phyloP scores from a whole-genome alignment of 495 filamentous ascomycete genomes.

The Glarea lozoyensis region DNA sequence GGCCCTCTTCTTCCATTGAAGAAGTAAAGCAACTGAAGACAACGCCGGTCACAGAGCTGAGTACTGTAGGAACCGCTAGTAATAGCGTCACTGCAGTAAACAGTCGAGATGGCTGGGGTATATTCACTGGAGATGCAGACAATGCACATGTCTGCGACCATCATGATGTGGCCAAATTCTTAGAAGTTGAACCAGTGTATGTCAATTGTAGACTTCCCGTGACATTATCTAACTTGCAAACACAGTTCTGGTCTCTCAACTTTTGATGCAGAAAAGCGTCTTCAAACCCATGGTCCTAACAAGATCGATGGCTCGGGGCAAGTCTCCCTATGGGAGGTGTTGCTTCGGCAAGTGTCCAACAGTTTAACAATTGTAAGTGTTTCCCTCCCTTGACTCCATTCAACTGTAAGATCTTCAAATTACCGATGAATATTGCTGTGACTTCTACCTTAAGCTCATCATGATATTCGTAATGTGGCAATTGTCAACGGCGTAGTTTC shows the following conservation, averaged over 20 bases:
- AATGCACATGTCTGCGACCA: neutral
- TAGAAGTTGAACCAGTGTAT: constrained; percentile 7
- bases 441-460: too few relatives aligned
- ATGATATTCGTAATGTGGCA: neutral
- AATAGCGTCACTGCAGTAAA: neutral
- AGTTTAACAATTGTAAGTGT: constrained; percentile 28
- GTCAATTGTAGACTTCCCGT: neutral
- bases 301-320: constrained; percentile 40
- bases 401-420: neutral
- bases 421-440: neutral
- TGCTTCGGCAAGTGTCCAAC: constrained; percentile 39
- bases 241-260: constrained; percentile 32
- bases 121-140: constrained; percentile 2
- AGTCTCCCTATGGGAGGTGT: constrained; percentile 44
- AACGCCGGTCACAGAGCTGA: too few relatives aligned
- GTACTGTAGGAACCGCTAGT: neutral
- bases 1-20: neutral
- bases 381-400: neutral
- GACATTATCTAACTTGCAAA: neutral
- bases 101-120: neutral
- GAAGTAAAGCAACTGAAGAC: neutral
- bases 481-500: too few relatives aligned
- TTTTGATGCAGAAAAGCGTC: constrained; percentile 32
- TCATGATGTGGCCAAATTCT: neutral
- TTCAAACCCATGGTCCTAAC: constrained; percentile 40